Base-by-base conservation (phyloP, 2,329 filamentous ascomycete species). In the Coleophoma crateriformis region DNA sequence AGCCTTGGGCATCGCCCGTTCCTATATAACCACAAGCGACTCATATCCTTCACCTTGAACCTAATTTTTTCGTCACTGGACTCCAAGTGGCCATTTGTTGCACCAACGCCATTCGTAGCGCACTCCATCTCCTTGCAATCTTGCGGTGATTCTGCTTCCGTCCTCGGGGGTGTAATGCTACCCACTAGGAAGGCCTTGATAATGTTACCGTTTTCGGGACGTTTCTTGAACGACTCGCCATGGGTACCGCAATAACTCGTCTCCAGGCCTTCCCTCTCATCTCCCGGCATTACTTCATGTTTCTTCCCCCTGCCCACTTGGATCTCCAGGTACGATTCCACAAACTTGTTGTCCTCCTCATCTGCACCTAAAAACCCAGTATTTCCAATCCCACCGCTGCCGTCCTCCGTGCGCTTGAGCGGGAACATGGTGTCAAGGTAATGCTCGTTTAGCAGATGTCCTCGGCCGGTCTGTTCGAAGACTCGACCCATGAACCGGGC, bases 21-120 rank as follows among this genome's bases (percentile, higher is more conserved):
- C 46, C 80, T 69, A 59, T 85, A 85, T 54, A 74, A 68, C 81
- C 82, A 84, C 27, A 85, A 63, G 42, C 82, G 72, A 58, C 80
- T 82, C 42, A 85, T 65, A 47, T 85, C 76, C 64, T 76, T 82
- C 6, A 84, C 80, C 59, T 70, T 77, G 39, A 80, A 70, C 32
- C 61, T 66, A 61, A 51, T 19, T 14, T 44, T 39, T 27, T 63
- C 33, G 20, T 32, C 20, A 6, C 4, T 37, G 14, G 27, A 41
- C 8, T 27, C 27, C 6, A 4, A 27, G 27, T 7, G 5, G 47
- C 7, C 58, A 51, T 37, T 38, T 12, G 10, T 22, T 12, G n/a
- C 11, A 10, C 40, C 39, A 37, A 37, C 38, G 7, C 34, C 41
- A 27, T 27, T 27, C 27, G 5, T 27, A 3, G 27, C 27, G 27